phyloP scores from a whole-genome alignment of 495 filamentous ascomycete genomes.

The Penicillium lagena region DNA sequence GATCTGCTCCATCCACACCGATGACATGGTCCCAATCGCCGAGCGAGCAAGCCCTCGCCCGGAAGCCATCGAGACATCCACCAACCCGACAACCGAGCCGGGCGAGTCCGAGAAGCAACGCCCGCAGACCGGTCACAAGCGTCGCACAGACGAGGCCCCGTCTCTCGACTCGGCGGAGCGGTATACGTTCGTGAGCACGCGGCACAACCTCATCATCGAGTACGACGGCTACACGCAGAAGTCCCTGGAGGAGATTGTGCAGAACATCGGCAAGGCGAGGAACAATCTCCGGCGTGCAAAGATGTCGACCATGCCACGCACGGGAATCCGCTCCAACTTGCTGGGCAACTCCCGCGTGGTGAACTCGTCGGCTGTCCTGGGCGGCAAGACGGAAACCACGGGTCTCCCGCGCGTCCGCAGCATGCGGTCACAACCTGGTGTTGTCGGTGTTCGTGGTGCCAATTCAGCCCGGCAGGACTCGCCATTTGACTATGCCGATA shows the following conservation, averaged over 20 bases:
- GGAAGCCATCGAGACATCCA: constrained; percentile 4
- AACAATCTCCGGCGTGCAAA: constrained; percentile 80
- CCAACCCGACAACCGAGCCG: constrained; percentile 4
- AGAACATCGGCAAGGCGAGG: constrained; percentile 68
- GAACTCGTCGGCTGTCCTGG: not conserved
- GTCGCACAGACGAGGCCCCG: constrained; percentile 21
- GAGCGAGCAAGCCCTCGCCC: constrained; percentile 9
- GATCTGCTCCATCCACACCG: constrained; percentile 42
- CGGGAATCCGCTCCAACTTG: constrained; percentile 9
- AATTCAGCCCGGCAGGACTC: constrained; percentile 13
- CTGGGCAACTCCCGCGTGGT: constrained; percentile 7
- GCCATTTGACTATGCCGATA: constrained; percentile 65
- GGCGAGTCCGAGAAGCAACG: not conserved
- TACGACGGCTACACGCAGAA: constrained; percentile 84
- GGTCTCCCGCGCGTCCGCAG: constrained; percentile 19
- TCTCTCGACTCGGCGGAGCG: constrained; percentile 25
- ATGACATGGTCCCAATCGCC: constrained; percentile 17
- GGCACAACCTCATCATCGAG: constrained; percentile 78
- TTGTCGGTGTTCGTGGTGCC: constrained; percentile 11
- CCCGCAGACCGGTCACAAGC: constrained; percentile 22
- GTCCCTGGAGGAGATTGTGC: constrained; percentile 72
- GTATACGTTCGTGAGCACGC: constrained; percentile 56
- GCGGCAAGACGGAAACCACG: too few relatives aligned
- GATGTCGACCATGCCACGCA: constrained; percentile 25
- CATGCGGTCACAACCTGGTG: constrained; percentile 16